These are phyloP conservation scores for Tetrapisispora nanseiensis DNA, from an alignment of 805 yeast species.

Conservation along the genomic window DNA sequence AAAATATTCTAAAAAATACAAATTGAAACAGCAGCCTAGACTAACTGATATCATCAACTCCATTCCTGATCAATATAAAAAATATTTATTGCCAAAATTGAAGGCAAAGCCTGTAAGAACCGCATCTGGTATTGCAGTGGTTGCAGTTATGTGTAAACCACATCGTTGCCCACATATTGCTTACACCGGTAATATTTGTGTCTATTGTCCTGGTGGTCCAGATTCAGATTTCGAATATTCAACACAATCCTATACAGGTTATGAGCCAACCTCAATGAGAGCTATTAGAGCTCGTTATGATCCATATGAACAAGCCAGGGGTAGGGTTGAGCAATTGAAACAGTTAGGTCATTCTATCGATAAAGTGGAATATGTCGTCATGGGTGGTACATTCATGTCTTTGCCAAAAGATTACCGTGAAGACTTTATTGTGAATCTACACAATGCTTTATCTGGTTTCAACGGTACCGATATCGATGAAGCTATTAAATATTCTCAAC, in stretches of 20 bases:
- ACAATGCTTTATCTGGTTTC: slow-evolving; percentile 90
- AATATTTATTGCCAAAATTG: slow-evolving; percentile 80
- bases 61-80: slow-evolving; percentile 92
- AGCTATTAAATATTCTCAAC: slow-evolving; percentile 84
- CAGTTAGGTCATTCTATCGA: slow-evolving; percentile 95
- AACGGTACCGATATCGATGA: slow-evolving; percentile 83
- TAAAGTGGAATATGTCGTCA: slow-evolving; percentile 92
- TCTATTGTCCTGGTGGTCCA: slow-evolving; percentile 98
- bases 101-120: slow-evolving; percentile 99
- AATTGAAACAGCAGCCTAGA: slow-evolving; percentile 84
- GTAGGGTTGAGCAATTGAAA: slow-evolving; percentile 89
- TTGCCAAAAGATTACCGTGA: slow-evolving; percentile 85
- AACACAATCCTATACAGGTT: slow-evolving; percentile 96
- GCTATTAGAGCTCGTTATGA: slow-evolving; percentile 98
- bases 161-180: slow-evolving; percentile 99
- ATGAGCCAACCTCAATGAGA: slow-evolving; percentile 98
- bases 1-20: slow-evolving; percentile 79
- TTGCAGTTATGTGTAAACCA: slow-evolving; percentile 98
- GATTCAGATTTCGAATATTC: slow-evolving; percentile 97
- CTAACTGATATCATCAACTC: slow-evolving; percentile 90
- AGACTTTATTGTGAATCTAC: slow-evolving; percentile 76
- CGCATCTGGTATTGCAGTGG: slow-evolving; percentile 97
- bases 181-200: slow-evolving; percentile 96
- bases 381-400: slow-evolving; percentile 99
- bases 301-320: slow-evolving; percentile 97